A percentile compares a stretch with the other conserved stretches of the same genome.
phyloP scores from a whole-genome alignment of 768 basidiomycete genomes.

The Termitomyces sp. region DNA sequence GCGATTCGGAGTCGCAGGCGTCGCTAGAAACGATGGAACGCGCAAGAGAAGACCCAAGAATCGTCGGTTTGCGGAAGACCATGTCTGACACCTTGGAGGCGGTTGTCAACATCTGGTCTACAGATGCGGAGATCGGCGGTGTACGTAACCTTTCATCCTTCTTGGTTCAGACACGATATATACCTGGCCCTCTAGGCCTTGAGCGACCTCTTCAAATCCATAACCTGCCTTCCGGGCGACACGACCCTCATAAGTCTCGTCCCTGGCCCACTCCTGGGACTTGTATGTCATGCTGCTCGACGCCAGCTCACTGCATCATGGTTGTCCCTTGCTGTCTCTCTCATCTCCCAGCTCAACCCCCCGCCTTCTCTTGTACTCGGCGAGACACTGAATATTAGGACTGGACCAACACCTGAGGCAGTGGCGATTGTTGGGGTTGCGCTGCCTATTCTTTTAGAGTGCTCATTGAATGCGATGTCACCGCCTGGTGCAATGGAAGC shows the following conservation, averaged over 20 bases:
- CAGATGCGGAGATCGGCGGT: slow-evolving; percentile 71
- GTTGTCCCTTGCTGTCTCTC: slow-evolving; percentile 78
- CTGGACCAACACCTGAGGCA: slow-evolving; percentile 52
- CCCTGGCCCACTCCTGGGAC: slow-evolving; percentile 74
- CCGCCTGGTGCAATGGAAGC: slow-evolving; percentile 65
- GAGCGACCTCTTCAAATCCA: slow-evolving; percentile 82
- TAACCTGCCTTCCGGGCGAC: slow-evolving; percentile 77
- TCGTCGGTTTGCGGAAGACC: slow-evolving; percentile 60
- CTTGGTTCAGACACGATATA: no score
- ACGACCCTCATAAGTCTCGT: slow-evolving; percentile 78
- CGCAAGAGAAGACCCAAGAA: slow-evolving; percentile 62
- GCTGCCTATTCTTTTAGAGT: slow-evolving; percentile 56
- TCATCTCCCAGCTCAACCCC: slow-evolving; percentile 81
- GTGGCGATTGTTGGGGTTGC: slow-evolving; percentile 51
- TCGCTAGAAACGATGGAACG: slow-evolving; percentile 53
- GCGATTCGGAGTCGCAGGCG: slow-evolving; percentile 45
- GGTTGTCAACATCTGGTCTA: slow-evolving; percentile 73
- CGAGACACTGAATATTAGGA: slow-evolving; percentile 29
- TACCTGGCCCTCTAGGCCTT: slow-evolving; percentile 49
- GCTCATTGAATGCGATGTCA: slow-evolving; percentile 49
- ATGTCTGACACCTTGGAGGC: slow-evolving; percentile 59
- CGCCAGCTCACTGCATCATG: slow-evolving; percentile 77
- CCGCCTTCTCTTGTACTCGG: slow-evolving; percentile 40
- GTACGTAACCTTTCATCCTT: slow-evolving; percentile 41
- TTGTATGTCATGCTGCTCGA: slow-evolving; percentile 71